phyloP scores from a whole-genome alignment of 164 flowering plant species.

The Brasenia schreberi region DNA sequence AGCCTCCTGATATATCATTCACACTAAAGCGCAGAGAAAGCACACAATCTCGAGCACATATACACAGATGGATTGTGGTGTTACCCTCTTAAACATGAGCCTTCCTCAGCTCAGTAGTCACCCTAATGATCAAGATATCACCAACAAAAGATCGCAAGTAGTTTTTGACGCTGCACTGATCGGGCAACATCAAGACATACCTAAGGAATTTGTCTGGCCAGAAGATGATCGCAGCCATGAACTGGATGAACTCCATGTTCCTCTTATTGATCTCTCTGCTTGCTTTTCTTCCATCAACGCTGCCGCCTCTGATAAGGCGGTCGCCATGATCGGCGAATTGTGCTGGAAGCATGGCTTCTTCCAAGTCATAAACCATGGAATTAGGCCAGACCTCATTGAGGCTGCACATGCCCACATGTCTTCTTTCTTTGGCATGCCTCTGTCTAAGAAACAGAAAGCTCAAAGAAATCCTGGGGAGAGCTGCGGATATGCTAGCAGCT shows the following conservation, averaged over 20 bases:
- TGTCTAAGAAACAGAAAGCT: slow-evolving; percentile 51
- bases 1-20: not conserved
- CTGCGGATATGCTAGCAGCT: slow-evolving; percentile 85
- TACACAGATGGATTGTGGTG: not conserved
- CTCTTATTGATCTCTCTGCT: slow-evolving; percentile 42
- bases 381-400: slow-evolving; percentile 24
- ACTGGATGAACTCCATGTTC: slow-evolving; percentile 38
- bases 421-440: slow-evolving; percentile 44
- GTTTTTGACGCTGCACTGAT: slow-evolving; percentile 52
- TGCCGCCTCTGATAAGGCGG: slow-evolving; percentile 14
- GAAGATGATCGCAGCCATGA: slow-evolving; percentile 33
- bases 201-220: slow-evolving; percentile 71
- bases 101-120: not conserved
- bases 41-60: not conserved
- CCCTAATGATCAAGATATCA: not conserved
- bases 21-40: no score
- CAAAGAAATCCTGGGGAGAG: slow-evolving; percentile 55
- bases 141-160: slow-evolving; percentile 5
- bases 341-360: slow-evolving; percentile 70
- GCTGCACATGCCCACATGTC: slow-evolving; percentile 48
- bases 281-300: slow-evolving; percentile 34
- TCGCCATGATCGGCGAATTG: slow-evolving; percentile 33
- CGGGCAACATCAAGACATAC: slow-evolving; percentile 29
- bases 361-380: slow-evolving; percentile 60
- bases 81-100: not conserved